phyloP scores from a whole-genome alignment of 371 early-diverging fungal species.

The Blakeslea trispora region DNA sequence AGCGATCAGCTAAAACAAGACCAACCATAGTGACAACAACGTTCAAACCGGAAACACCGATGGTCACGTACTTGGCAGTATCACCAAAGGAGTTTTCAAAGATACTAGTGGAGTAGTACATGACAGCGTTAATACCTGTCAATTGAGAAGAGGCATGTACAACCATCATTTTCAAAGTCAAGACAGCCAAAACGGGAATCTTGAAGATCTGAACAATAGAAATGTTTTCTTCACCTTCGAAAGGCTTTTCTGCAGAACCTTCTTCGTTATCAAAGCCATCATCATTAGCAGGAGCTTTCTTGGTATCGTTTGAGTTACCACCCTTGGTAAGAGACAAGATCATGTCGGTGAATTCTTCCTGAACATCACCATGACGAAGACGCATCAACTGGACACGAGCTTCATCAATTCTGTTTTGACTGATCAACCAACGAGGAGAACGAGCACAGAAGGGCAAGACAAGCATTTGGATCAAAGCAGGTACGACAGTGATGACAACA shows the following conservation, averaged over 20 bases:
- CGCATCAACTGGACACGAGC: conserved; percentile 57
- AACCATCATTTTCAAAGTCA: conserved; percentile 57
- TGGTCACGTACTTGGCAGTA: conserved; percentile 37
- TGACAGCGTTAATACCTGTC: conserved; percentile 68
- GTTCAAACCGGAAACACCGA: conserved; percentile 35
- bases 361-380: conserved; percentile 64
- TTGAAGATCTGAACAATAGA: conserved; percentile 32
- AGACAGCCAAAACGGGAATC: conserved; percentile 31
- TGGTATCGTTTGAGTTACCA: conserved; percentile 17
- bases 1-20: conserved; percentile 51
- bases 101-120: conserved; percentile 56
- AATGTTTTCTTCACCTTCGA: conserved; percentile 30
- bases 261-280: conserved; percentile 21
- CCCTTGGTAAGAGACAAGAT: conserved; percentile 42
- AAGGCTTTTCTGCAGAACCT: conserved; percentile 22
- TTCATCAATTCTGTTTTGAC: conserved; percentile 60
- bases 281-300: conserved; percentile 16
- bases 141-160: conserved; percentile 55
- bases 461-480: conserved; percentile 67
- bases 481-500: conserved; percentile 61
- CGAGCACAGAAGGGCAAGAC: conserved; percentile 74
- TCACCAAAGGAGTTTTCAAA: conserved; percentile 39
- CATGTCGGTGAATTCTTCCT: conserved; percentile 66
- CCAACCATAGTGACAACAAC: conserved; percentile 53
- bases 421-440: conserved; percentile 73